Evolutionary conservation across 108 stramenopile genomes (phyloP), one percentile per base, ranked within the genome.

Genomic region (Nannochloropsis oceanica): DNA sequence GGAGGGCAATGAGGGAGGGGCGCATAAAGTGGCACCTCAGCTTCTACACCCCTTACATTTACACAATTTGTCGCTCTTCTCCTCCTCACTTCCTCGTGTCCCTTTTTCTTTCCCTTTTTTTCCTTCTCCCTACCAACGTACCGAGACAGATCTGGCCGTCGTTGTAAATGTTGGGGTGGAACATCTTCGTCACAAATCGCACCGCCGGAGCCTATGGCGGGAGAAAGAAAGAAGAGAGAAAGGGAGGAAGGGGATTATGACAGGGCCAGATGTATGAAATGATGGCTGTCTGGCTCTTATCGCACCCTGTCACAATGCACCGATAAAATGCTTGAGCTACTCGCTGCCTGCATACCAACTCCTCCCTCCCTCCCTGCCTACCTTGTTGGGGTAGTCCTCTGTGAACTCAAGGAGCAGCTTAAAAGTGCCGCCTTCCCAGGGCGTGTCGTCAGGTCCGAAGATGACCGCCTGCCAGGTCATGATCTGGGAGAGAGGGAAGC

Each of bases 81-180:
- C 34, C 34, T 34, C 34, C 34, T 34, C 34, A 34, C 34, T 34
- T 3, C 34, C 34, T 34, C 34, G 34, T 5, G 2, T 34, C 34
- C 34, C 34, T 34, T 34, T 5, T 5, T 34, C 5, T 5, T 5
- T 34, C 5, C 81, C 25, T 18, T 26, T 8, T 18, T 25, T 81
- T 0, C 2, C 43, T 26, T 27, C 81, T 13, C 34, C 43, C 22
- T 22, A 8, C 43, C 0, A 22, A 25, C 34, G 13, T 34, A 83
- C 25, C 24, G 5, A 83, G 83, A 13, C 95, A 96, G 89, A 97
- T 96, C 84, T 96, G 94, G 25, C 98, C 98, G 91, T 99, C 97
- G 85, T 96, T 96, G 95, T 99, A 99, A 89, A 99, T 97, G 91
- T 99, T 99, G 43, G 99, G 99, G 91, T 99, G 97, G 88, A 96